Evolutionary conservation across 768 basidiomycete genomes (phyloP).

Genomic region (Dioszegia aurantiaca): DNA sequence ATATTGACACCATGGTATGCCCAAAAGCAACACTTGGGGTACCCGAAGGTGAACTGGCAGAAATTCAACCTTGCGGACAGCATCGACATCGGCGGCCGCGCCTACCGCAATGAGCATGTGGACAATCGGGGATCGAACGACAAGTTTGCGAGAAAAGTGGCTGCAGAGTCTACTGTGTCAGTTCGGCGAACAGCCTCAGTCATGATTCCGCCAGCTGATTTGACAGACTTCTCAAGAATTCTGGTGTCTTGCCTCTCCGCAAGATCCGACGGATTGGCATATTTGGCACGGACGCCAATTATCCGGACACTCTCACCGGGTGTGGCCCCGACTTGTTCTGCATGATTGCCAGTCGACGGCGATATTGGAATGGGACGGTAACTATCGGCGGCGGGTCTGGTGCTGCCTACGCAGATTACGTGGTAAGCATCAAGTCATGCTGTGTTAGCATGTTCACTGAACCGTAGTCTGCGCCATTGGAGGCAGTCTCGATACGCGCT

Average conservation of each 20-base stretch:
- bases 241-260: conserved; percentile 36
- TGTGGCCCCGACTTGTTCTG: conserved; percentile 48
- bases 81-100: conserved; percentile 19
- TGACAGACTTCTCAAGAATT: conserved; percentile 45
- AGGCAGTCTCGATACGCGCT: conserved; percentile 41
- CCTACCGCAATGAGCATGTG: conserved; percentile 47
- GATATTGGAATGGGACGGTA: conserved; percentile 50
- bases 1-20: conserved; percentile 58
- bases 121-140: conserved; percentile 66
- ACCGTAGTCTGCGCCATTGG: conserved; percentile 39
- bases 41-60: conserved; percentile 60
- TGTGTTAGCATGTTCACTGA: neutral
- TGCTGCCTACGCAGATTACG: conserved; percentile 45
- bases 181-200: no score
- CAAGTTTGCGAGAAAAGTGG: conserved; percentile 45
- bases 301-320: conserved; percentile 33
- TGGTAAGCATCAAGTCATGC: no score
- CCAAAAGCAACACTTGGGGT: conserved; percentile 59
- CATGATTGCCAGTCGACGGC: conserved; percentile 27
- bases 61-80: conserved; percentile 34
- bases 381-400: conserved; percentile 49
- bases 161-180: conserved; percentile 45
- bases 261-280: conserved; percentile 56
- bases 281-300: conserved; percentile 61
- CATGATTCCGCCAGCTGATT: no score